Conservation (phyloP, 2,329 filamentous ascomycete species). For the Botryosphaeria dothidea region DNA sequence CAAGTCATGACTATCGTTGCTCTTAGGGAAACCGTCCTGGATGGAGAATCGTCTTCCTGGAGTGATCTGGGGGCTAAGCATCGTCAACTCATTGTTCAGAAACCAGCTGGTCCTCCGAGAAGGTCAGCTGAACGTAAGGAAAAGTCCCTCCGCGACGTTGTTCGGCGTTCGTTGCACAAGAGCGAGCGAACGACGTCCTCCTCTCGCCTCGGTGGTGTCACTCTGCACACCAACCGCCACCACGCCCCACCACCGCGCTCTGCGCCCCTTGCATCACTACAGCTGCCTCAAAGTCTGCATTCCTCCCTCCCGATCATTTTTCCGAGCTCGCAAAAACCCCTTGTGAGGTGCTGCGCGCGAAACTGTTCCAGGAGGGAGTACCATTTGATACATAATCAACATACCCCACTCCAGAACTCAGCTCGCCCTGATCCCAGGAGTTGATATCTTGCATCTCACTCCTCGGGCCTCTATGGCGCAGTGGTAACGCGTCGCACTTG, state of each 20-base stretch:
- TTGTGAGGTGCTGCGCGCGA: too few relatives aligned
- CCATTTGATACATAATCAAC: background rate
- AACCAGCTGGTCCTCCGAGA: too few relatives aligned
- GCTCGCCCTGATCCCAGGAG: constrained; percentile 12
- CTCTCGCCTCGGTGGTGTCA: too few relatives aligned
- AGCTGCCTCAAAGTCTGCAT: background rate
- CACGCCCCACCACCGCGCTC: background rate
- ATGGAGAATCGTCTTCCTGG: too few relatives aligned
- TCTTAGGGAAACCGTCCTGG: too few relatives aligned
- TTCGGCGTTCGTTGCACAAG: background rate
- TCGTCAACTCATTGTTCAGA: too few relatives aligned
- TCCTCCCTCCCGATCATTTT: background rate
- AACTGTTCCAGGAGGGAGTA: too few relatives aligned
- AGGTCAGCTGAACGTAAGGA: too few relatives aligned
- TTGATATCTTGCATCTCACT: background rate
- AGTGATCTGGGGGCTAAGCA: too few relatives aligned
- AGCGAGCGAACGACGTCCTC: background rate
- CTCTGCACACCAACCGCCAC: background rate
- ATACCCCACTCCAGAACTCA: background rate
- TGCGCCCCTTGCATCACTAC: background rate
- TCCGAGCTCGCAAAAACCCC: background rate
- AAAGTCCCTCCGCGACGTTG: too few relatives aligned
- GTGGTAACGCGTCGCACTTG: constrained; percentile 20
- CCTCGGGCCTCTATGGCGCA: constrained; percentile 16
- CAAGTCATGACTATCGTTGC: too few relatives aligned